Percentiles rank a stretch among this genome's conserved stretches.
Conservation (phyloP, 768 basidiomycete genomes). For the Chiua virens region DNA sequence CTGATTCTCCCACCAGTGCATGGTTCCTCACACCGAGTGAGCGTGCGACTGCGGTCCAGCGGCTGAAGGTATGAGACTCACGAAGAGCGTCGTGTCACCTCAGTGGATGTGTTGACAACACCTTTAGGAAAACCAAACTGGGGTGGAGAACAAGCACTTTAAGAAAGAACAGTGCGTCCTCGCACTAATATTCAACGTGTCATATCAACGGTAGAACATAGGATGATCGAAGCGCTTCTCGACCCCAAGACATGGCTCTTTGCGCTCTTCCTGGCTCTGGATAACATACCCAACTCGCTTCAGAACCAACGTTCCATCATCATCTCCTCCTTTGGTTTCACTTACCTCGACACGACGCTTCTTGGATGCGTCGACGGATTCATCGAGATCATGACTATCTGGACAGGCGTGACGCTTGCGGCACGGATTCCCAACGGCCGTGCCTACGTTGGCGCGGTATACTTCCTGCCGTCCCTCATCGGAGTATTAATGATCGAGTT, state of each 20-base stretch:
- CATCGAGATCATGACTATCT: constrained; percentile 70
- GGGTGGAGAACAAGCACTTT: constrained; percentile 79
- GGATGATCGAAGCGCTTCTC: constrained; percentile 64
- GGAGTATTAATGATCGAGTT: constrained; percentile 63
- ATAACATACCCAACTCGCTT: constrained; percentile 65
- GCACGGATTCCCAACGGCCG: constrained; percentile 56
- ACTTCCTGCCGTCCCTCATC: constrained; percentile 63
- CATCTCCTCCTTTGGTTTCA: constrained; percentile 65
- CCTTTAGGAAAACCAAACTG: constrained; percentile 70
- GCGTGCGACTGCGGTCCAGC: constrained; percentile 57
- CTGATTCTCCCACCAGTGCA: constrained; percentile 71
- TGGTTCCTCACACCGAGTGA: constrained; percentile 74
- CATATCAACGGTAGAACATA: constrained; percentile 20
- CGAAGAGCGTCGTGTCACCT: too few relatives aligned
- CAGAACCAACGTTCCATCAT: constrained; percentile 69
- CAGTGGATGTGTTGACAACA: neutral
- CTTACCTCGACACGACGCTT: constrained; percentile 62
- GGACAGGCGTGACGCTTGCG: constrained; percentile 58
- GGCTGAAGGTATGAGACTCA: constrained; percentile 52
- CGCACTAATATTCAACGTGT: neutral
- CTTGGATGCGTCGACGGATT: constrained; percentile 65
- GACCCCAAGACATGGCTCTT: constrained; percentile 81
- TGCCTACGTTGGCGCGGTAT: constrained; percentile 62
- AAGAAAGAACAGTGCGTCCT: constrained; percentile 71
- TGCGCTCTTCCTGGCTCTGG: constrained; percentile 60